Conservation (phyloP, 495 filamentous ascomycete species). For the Terfezia boudieri region DNA sequence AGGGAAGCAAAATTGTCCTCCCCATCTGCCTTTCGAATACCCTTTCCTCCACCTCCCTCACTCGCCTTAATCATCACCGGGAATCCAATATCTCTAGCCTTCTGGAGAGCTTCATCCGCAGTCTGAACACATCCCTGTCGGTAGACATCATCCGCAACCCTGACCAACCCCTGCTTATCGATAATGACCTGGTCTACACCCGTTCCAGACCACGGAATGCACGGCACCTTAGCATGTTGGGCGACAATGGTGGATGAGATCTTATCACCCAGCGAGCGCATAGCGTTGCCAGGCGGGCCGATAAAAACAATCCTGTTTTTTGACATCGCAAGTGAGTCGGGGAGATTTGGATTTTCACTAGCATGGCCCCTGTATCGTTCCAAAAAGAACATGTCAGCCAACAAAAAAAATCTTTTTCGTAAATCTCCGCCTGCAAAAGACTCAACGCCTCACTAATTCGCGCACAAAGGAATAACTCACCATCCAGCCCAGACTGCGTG, state of each 20-base stretch:
- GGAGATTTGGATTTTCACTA: constrained; percentile 93
- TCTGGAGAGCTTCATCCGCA: constrained; percentile 67
- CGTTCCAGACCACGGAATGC: constrained; percentile 94
- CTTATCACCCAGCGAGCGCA: constrained; percentile 98
- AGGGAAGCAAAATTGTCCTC: constrained; percentile 65
- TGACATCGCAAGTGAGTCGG: constrained; percentile 83
- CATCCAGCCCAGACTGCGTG: constrained; percentile 99
- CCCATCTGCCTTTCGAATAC: constrained; percentile 83
- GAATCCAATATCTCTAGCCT: constrained; percentile 81
- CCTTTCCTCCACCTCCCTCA: constrained; percentile 98
- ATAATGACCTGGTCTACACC: constrained; percentile 65
- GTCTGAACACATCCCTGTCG: constrained; percentile 73
- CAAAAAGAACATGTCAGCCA: constrained; percentile 2
- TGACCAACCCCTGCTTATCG: constrained; percentile 70
- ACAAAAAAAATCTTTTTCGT: background rate
- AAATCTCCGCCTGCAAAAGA: background rate
- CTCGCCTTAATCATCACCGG: constrained; percentile 99
- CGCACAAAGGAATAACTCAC: constrained; percentile 27
- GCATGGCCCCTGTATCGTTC: constrained; percentile 58
- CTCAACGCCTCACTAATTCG: background rate
- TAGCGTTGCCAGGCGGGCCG: constrained; percentile 87
- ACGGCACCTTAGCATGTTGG: constrained; percentile 89
- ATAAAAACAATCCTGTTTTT: constrained; percentile 99
- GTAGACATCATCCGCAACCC: constrained; percentile 70
- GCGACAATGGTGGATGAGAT: constrained; percentile 99